Conservation (phyloP, 2,329 filamentous ascomycete species). For the Pyrenochaeta sp. region DNA sequence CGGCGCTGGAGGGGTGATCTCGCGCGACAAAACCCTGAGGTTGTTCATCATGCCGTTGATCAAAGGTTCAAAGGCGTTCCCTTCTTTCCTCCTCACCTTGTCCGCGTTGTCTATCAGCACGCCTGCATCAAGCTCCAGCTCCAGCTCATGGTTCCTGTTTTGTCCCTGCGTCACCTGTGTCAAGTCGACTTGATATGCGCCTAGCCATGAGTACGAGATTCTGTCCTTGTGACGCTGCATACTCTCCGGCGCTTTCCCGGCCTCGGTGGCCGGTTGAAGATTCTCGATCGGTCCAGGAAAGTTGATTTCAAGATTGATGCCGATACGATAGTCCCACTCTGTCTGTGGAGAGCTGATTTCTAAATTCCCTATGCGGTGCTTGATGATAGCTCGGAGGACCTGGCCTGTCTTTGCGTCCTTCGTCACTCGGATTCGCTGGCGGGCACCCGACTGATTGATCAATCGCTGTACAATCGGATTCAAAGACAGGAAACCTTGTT, state of each 20-base stretch:
- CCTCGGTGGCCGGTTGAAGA: constrained; percentile 55
- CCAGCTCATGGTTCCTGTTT: constrained; percentile 80
- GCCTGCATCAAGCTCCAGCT: constrained; percentile 75
- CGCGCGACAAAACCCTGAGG: constrained; percentile 45
- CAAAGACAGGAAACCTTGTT: constrained; percentile 60
- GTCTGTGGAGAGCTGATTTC: constrained; percentile 81
- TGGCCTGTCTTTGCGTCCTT: constrained; percentile 75
- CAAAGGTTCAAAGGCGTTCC: constrained; percentile 63
- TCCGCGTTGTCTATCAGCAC: constrained; percentile 72
- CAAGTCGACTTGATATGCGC: constrained; percentile 83
- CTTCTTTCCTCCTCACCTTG: constrained; percentile 61
- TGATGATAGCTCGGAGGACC: constrained; percentile 85
- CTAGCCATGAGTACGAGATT: constrained; percentile 86
- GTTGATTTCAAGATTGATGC: constrained; percentile 92
- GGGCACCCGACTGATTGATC: constrained; percentile 42
- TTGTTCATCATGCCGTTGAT: constrained; percentile 81
- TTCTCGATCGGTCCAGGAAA: constrained; percentile 71
- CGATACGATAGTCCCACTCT: constrained; percentile 89
- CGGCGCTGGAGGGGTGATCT: constrained; percentile 36
- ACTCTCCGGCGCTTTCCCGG: constrained; percentile 49
- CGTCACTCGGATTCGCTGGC: constrained; percentile 63
- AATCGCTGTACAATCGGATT: constrained; percentile 68
- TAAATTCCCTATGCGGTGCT: constrained; percentile 86
- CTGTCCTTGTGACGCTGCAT: constrained; percentile 83
- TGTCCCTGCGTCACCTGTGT: constrained; percentile 77